These are phyloP conservation scores for Sporormia fimetaria DNA, from an alignment of 495 filamentous ascomycete species.

Conservation along the genomic window DNA sequence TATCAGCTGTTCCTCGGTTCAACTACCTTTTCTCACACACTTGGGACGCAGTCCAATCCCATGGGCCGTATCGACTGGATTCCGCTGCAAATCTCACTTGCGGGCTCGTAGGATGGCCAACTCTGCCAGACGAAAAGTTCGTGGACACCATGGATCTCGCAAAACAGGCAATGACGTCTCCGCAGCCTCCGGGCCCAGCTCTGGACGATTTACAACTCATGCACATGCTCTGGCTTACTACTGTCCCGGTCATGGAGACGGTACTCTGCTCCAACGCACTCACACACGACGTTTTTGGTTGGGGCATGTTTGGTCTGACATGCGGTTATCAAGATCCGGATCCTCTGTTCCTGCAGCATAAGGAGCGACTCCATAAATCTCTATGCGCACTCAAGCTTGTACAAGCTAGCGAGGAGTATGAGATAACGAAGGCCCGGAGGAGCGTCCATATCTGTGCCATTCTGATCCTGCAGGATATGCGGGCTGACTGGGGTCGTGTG, in stretches of 20 bases:
- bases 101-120: too few species aligned
- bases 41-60: too few species aligned
- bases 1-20: too few species aligned
- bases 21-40: too few species aligned
- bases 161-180: too few species aligned
- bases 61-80: too few species aligned
- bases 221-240: conserved; percentile 2
- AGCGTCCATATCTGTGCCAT: conserved; percentile 1
- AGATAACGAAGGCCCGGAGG: neutral
- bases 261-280: neutral
- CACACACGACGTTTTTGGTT: neutral
- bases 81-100: too few species aligned
- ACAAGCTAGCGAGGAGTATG: neutral
- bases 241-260: neutral
- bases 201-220: conserved; percentile 2
- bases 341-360: neutral
- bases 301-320: conserved; percentile 7
- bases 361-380: neutral
- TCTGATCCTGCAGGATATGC: conserved; percentile 4
- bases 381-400: neutral
- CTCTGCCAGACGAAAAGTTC: too few species aligned
- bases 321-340: conserved; percentile 1
- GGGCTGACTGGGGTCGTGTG: conserved; percentile 1
- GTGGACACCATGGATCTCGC: too few species aligned
- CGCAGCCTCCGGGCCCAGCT: too few species aligned